Conservation (phyloP, 768 basidiomycete species). For the Chlorophyllum brunneum region DNA sequence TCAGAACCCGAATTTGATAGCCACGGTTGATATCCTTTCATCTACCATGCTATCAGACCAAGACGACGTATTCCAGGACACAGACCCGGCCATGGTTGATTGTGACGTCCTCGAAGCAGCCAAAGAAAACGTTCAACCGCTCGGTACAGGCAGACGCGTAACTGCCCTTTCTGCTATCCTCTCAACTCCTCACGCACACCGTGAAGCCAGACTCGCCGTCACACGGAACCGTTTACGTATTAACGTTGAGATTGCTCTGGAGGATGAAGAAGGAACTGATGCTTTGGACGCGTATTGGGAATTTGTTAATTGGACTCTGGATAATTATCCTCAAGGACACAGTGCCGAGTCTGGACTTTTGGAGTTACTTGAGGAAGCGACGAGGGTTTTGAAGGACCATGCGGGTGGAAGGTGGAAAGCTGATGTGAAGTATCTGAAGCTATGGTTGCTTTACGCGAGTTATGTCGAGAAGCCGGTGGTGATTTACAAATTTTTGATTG, state of each 20-base stretch:
- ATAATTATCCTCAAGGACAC: constrained; percentile 92
- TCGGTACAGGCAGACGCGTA: constrained; percentile 74
- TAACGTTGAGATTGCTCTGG: constrained; percentile 72
- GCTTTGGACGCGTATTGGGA: constrained; percentile 83
- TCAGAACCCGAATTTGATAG: background rate
- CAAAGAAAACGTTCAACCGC: constrained; percentile 85
- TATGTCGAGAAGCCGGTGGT: constrained; percentile 87
- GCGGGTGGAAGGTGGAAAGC: constrained; percentile 68
- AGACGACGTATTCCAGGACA: constrained; percentile 42
- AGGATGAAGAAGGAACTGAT: constrained; percentile 71
- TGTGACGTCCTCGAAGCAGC: constrained; percentile 78
- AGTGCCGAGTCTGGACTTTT: constrained; percentile 87
- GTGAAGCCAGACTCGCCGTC: constrained; percentile 64
- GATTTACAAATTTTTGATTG: constrained; percentile 86
- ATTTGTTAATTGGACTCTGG: constrained; percentile 89
- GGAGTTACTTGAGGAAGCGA: constrained; percentile 89
- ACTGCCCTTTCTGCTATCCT: constrained; percentile 73
- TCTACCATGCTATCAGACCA: constrained; percentile 15
- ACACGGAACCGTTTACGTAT: constrained; percentile 65
- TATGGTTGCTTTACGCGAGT: constrained; percentile 93
- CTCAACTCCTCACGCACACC: constrained; percentile 71
- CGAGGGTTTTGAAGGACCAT: constrained; percentile 76
- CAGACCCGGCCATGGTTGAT: constrained; percentile 56
- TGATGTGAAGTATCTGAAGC: constrained; percentile 84
- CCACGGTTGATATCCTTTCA: background rate